Percentiles rank a stretch among this genome's conserved stretches.
Conservation (phyloP, 306 rosid genomes). For the Castanopsis chinensis region DNA sequence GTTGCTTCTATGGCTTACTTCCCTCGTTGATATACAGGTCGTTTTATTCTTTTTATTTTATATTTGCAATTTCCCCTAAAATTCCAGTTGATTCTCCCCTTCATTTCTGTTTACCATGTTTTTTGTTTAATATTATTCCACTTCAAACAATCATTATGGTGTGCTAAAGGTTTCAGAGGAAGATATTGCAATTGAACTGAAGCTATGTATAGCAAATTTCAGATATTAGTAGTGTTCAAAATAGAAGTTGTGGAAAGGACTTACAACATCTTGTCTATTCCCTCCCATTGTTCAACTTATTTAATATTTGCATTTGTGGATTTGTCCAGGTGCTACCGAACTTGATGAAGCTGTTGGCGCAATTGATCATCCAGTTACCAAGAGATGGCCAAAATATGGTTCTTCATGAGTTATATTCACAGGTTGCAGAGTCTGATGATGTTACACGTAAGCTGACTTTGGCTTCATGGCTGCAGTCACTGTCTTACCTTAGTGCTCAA, state of each 20-base stretch:
- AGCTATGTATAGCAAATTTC: not conserved
- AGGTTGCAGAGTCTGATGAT: constrained; percentile 90
- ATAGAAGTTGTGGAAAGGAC: constrained; percentile 1
- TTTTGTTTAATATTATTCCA: constrained; percentile 1
- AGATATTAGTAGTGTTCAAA: constrained; percentile 8
- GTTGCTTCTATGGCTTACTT: constrained; percentile 66
- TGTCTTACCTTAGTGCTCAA: constrained; percentile 73
- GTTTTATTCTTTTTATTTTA: not conserved
- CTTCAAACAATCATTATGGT: not conserved
- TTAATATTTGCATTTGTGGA: constrained; percentile 6
- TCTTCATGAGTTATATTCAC: constrained; percentile 73
- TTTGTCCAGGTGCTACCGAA: constrained; percentile 67
- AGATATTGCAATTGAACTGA: constrained; percentile 10
- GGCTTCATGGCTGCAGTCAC: constrained; percentile 94
- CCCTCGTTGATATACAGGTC: constrained; percentile 85
- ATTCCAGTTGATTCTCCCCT: not conserved
- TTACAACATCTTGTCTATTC: not conserved
- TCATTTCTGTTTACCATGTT: not conserved
- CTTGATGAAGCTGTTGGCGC: constrained; percentile 76
- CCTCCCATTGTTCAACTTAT: constrained; percentile 3
- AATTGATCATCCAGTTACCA: constrained; percentile 60
- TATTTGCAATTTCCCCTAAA: not conserved
- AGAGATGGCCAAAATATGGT: constrained; percentile 63
- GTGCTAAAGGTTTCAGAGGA: not conserved
- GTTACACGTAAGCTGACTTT: constrained; percentile 70